Base-by-base conservation (phyloP, 2,329 filamentous ascomycete species). In the Ophiognomonia clavigignenti-juglandacearum region DNA sequence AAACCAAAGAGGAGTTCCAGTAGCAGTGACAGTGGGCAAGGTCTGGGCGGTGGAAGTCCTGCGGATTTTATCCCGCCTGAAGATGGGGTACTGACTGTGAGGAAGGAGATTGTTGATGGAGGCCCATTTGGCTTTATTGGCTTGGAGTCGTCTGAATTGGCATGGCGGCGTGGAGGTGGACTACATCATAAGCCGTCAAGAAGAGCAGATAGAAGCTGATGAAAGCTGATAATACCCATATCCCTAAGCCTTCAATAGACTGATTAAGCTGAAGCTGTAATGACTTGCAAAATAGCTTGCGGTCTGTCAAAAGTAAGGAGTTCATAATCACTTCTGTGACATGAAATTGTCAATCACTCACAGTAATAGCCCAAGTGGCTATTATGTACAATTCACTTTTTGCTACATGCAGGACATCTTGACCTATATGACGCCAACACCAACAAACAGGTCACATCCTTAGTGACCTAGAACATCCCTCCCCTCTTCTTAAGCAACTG, bases 1-100 rank as follows among this genome's bases (percentile, higher is more conserved):
- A 96, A 95, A 67, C 88, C 88, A 1, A 90, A 68, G 51, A 59
- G 44, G n/a, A 29, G 23, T 9, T 29, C 22, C 24, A n/a, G 38
- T 8, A 11, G 16, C 10, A 40, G 39, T 42, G 29, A 29, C 11
- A 16, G 3, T 3, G 16, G n/a, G n/a, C n/a, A n/a, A n/a, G n/a
- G 39, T 5, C 18, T 27, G 10, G 39, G 39, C 10, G 39, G 39
- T 32, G 39, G 43, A 19, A 45, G 36, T 14, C 43, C 43, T 6
- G 35, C 26, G 4, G 43, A 45, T 20, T 8, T 20, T 24, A 20
- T 39, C 16, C 27, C 19, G 11, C 26, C 35, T 10, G 43, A 31
- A 19, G 35, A 45, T 8, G 27, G 27, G 22, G 18, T 45, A 14
- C 14, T 32, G 18, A 14, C 6, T 9, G 22, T 45, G 20, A 23